Percentiles rank a stretch among this genome's conserved stretches.
Conservation (phyloP, 192 early-diverging fungal species). For the Coemansia sp. region DNA sequence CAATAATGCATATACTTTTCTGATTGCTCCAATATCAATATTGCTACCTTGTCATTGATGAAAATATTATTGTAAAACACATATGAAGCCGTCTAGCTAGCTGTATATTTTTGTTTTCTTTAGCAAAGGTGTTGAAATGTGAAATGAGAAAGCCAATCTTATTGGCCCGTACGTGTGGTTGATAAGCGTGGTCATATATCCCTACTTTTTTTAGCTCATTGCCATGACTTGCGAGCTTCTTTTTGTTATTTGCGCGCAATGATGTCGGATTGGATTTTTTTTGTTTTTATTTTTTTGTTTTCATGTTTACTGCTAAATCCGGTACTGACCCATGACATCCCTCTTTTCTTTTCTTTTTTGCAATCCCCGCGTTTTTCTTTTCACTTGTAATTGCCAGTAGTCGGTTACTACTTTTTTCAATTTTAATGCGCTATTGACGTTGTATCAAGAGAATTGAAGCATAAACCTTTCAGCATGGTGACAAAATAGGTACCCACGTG, state of each 20-base stretch:
- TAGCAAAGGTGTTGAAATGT: too few species aligned
- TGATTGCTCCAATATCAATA: not conserved
- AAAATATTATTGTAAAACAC: not conserved
- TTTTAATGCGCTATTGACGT: too few species aligned
- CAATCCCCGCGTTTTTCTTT: not conserved
- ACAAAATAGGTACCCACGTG: not conserved
- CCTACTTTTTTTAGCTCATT: not conserved
- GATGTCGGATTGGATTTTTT: not conserved
- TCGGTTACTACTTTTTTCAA: too few species aligned
- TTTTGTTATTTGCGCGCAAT: not conserved
- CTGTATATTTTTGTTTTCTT: too few species aligned
- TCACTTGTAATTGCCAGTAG: not conserved
- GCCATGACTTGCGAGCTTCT: not conserved
- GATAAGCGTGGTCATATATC: not conserved
- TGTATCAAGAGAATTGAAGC: too few species aligned
- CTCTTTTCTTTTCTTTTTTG: not conserved
- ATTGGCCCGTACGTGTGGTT: not conserved
- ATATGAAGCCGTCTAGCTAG: too few species aligned
- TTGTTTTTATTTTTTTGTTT: not conserved
- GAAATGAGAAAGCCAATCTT: not conserved
- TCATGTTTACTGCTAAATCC: constrained; percentile 1
- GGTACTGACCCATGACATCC: not conserved
- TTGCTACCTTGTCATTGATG: not conserved
- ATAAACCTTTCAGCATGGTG: not conserved
- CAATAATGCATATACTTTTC: not conserved